Percentiles rank a stretch among this genome's conserved stretches.
These are phyloP conservation scores for Penicillium canescens DNA, from an alignment of 495 filamentous ascomycete genomes.

Conservation along the genomic window DNA sequence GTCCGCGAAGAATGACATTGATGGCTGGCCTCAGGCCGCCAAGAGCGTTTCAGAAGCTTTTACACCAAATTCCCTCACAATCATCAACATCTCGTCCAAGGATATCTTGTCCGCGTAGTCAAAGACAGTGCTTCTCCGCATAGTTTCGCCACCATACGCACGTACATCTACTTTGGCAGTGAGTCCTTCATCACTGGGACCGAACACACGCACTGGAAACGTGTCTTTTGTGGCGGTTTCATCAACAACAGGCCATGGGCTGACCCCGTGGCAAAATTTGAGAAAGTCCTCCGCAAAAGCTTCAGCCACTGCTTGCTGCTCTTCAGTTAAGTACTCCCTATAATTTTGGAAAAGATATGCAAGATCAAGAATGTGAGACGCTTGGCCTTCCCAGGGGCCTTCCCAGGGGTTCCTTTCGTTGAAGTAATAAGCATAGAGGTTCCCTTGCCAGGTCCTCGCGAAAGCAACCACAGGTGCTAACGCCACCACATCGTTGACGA, in stretches of 20 bases:
- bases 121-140: slow-evolving; percentile 25
- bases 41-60: too few species aligned
- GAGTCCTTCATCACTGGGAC: slow-evolving; percentile 18
- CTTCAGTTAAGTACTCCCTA: slow-evolving; percentile 31
- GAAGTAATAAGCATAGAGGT: slow-evolving; percentile 49
- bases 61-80: too few species aligned
- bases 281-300: slow-evolving; percentile 44
- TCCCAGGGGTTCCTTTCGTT: slow-evolving; percentile 52
- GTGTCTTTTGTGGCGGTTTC: background rate
- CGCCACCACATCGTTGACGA: slow-evolving; percentile 40
- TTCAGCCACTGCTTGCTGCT: slow-evolving; percentile 28
- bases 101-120: slow-evolving; percentile 16
- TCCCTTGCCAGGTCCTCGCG: slow-evolving; percentile 36
- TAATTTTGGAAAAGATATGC: slow-evolving; percentile 49
- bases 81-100: slow-evolving; percentile 16
- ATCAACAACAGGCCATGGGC: slow-evolving; percentile 29
- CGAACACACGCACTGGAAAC: slow-evolving; percentile 29
- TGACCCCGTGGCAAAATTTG: slow-evolving; percentile 42
- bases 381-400: slow-evolving; percentile 40
- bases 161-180: slow-evolving; percentile 5
- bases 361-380: slow-evolving; percentile 48
- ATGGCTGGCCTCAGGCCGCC: too few species aligned
- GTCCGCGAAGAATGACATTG: too few species aligned
- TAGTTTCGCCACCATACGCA: slow-evolving; percentile 24
- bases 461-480: slow-evolving; percentile 36